Evolutionary conservation across 2,329 filamentous ascomycete genomes (phyloP).

Genomic region (Diplocarpon mali): DNA sequence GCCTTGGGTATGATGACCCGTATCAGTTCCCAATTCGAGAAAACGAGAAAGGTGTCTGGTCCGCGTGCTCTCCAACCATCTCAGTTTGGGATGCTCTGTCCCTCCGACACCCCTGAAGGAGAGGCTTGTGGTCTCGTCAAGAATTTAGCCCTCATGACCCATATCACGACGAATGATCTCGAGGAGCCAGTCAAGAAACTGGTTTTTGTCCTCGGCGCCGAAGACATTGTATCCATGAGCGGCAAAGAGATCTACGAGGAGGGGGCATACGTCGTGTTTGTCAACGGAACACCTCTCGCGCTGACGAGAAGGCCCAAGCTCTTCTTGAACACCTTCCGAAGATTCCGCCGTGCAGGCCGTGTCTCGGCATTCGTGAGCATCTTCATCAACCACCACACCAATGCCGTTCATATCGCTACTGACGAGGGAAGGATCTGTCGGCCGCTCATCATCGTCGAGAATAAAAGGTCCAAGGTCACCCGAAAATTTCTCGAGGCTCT

Average conservation of each 20-base stretch:
- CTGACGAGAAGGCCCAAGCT: slow-evolving; percentile 76
- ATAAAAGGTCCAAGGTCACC: slow-evolving; percentile 71
- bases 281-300: slow-evolving; percentile 91
- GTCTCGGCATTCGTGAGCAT: slow-evolving; percentile 96
- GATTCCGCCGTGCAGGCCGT: slow-evolving; percentile 76
- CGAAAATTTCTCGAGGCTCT: slow-evolving; percentile 68
- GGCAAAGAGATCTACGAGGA: slow-evolving; percentile 79
- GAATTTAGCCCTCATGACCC: slow-evolving; percentile 96
- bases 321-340: slow-evolving; percentile 77
- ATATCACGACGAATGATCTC: slow-evolving; percentile 94
- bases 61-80: slow-evolving; percentile 93
- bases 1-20: slow-evolving; percentile 99
- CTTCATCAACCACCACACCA: slow-evolving; percentile 87
- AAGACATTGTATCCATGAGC: slow-evolving; percentile 67
- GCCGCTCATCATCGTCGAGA: slow-evolving; percentile 90
- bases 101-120: slow-evolving; percentile 95
- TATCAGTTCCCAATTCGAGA: slow-evolving; percentile 97
- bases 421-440: slow-evolving; percentile 95
- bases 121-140: slow-evolving; percentile 97
- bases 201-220: slow-evolving; percentile 76
- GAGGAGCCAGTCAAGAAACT: slow-evolving; percentile 81
- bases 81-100: slow-evolving; percentile 96
- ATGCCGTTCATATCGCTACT: slow-evolving; percentile 86
- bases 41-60: slow-evolving; percentile 92
- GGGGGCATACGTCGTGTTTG: slow-evolving; percentile 80